Conservation (phyloP, 106 monocot genomes). For the Acanthochlamys bracteata region DNA sequence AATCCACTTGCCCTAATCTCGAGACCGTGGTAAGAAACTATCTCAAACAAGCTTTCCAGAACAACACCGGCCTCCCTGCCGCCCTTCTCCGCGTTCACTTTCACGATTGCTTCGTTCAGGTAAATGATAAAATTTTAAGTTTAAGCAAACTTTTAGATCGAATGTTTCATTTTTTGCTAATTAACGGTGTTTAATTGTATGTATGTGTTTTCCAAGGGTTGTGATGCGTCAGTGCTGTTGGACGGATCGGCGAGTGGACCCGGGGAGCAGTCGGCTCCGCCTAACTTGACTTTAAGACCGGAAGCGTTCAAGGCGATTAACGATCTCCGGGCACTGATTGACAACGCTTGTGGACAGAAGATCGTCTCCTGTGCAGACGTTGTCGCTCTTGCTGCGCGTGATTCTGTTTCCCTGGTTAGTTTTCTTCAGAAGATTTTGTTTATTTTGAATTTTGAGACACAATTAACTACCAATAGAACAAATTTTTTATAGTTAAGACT, state of each 20-base stretch:
- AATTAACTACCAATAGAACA: too few relatives aligned
- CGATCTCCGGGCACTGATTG: conserved; percentile 27
- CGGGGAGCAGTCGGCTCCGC: conserved; percentile 39
- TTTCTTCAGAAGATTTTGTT: too few relatives aligned
- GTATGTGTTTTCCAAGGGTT: conserved; percentile 24
- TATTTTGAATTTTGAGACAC: too few relatives aligned
- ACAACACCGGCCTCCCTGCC: conserved; percentile 41
- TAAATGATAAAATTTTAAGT: background rate
- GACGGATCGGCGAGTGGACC: conserved; percentile 49
- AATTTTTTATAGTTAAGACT: too few relatives aligned
- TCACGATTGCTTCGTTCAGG: conserved; percentile 60
- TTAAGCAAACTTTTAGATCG: background rate
- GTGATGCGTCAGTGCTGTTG: conserved; percentile 53
- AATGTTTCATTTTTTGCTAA: too few relatives aligned
- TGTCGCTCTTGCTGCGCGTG: conserved; percentile 25
- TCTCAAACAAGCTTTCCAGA: conserved; percentile 17
- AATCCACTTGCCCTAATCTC: conserved; percentile 24
- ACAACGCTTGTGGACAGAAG: conserved; percentile 16
- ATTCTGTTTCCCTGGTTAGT: conserved; percentile 26
- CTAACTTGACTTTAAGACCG: conserved; percentile 46
- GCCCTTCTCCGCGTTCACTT: conserved; percentile 52
- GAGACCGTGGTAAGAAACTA: conserved; percentile 22
- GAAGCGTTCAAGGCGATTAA: conserved; percentile 42
- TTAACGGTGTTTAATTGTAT: background rate
- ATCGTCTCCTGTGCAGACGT: conserved; percentile 41